Conservation (phyloP, 148 eudicot genomes). For the Nepenthes mirabilis region DNA sequence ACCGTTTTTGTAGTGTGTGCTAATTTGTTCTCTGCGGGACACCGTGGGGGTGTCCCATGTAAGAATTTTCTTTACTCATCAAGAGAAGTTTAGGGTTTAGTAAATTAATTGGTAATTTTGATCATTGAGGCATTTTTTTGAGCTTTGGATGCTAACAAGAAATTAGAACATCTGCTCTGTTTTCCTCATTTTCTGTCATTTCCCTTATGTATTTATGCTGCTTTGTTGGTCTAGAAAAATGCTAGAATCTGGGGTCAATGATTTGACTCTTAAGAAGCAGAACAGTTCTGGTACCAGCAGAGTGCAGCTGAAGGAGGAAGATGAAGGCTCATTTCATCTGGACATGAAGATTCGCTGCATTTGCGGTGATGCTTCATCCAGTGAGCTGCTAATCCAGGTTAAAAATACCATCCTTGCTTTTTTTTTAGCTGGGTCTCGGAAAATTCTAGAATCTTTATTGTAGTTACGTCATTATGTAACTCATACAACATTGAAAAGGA, state of each 20-base stretch:
- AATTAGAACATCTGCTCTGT: no score
- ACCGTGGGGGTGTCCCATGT: no score
- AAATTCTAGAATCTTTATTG: not conserved
- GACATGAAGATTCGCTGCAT: slow-evolving; percentile 22
- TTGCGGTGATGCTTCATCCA: slow-evolving; percentile 19
- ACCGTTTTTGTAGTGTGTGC: no score
- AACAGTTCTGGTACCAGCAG: slow-evolving; percentile 20
- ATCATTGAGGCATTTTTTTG: no score
- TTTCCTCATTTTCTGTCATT: not conserved
- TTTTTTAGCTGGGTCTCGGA: not conserved
- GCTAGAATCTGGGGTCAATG: slow-evolving; percentile 17
- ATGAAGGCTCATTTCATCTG: slow-evolving; percentile 12
- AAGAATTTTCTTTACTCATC: no score
- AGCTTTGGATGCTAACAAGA: no score
- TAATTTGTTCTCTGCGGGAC: no score
- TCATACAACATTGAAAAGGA: no score
- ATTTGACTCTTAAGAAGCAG: slow-evolving; percentile 25
- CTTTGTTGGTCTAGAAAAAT: slow-evolving; percentile 17
- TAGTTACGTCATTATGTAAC: no score
- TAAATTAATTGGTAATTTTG: no score
- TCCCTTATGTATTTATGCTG: not conserved
- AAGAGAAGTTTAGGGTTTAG: no score
- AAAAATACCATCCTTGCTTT: slow-evolving; percentile 2
- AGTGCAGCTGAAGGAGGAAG: slow-evolving; percentile 26
- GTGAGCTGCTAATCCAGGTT: slow-evolving; percentile 23